Conservation (phyloP, 257 asterid species). For the Solanum tarapatanum region DNA sequence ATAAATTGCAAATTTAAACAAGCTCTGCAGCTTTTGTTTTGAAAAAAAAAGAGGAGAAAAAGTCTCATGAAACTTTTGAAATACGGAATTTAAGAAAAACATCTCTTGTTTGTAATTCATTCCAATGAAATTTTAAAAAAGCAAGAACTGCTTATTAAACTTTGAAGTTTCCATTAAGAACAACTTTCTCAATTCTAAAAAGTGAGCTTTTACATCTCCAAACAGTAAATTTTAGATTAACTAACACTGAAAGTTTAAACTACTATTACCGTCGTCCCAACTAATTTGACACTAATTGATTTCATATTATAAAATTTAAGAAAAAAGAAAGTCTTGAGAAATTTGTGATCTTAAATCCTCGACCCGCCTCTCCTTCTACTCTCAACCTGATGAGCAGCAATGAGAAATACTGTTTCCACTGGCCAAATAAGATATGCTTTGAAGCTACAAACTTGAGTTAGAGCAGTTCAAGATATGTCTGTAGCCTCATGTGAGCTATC, state of each 20-base stretch:
- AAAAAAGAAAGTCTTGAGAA: not conserved
- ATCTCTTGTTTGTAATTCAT: not conserved
- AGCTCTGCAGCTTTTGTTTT: not conserved
- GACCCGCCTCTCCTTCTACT: not conserved
- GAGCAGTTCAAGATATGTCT: not conserved
- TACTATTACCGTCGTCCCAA: no score
- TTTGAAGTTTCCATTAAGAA: no score
- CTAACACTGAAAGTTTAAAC: not conserved
- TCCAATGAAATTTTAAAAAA: no score
- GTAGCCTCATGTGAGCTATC: constrained; percentile 25
- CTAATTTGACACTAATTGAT: no score
- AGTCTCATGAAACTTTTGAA: not conserved
- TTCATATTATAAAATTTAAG: not conserved
- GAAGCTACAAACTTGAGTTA: not conserved
- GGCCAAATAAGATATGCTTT: not conserved
- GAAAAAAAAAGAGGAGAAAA: no score
- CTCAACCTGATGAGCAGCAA: not conserved
- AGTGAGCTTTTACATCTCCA: no score
- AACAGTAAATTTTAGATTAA: no score
- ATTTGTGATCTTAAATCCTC: not conserved
- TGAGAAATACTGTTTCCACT: not conserved
- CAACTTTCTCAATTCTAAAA: no score
- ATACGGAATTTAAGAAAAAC: not conserved
- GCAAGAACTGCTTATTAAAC: no score
- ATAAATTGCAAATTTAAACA: not conserved